phyloP scores from a whole-genome alignment of 1,284 basidiomycete genomes.

The Pterulicium gracile region DNA sequence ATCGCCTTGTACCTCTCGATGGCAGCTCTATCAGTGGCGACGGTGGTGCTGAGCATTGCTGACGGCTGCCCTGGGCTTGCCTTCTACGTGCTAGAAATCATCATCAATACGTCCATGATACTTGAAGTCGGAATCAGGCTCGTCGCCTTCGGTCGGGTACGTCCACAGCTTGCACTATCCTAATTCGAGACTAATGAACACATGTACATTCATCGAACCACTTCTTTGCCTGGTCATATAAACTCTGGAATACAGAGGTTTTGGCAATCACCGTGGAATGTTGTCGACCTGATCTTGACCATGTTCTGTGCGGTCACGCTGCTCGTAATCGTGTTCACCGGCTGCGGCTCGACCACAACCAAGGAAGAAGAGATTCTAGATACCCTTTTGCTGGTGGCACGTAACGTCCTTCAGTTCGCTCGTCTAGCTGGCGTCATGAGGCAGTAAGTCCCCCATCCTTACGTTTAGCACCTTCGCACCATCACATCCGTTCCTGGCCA shows the following conservation, averaged over 20 bases:
- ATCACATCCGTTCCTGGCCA: no score
- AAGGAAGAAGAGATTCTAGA: constrained; percentile 89
- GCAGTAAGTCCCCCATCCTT: constrained; percentile 44
- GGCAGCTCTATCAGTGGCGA: constrained; percentile 84
- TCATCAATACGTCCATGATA: constrained; percentile 90
- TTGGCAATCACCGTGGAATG: constrained; percentile 87
- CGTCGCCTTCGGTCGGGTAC: constrained; percentile 81
- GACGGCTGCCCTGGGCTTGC: constrained; percentile 70
- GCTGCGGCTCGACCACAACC: constrained; percentile 36
- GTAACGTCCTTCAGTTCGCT: constrained; percentile 87
- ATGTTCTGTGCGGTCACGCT: constrained; percentile 81
- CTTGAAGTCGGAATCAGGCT: constrained; percentile 82
- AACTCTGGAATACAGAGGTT: constrained; percentile 61
- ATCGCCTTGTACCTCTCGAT: constrained; percentile 83
- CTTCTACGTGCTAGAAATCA: constrained; percentile 86
- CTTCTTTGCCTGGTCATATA: not conserved
- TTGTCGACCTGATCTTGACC: constrained; percentile 79
- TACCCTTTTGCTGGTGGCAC: constrained; percentile 78
- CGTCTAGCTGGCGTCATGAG: constrained; percentile 83
- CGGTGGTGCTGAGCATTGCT: constrained; percentile 77
- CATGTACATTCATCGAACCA: not conserved
- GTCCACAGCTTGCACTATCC: constrained; percentile 17
- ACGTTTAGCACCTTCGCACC: constrained; percentile 6
- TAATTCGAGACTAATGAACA: not conserved
- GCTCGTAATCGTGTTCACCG: constrained; percentile 74